Conservation (phyloP, 192 early-diverging fungal species). For the Polychytrium aggregatum region DNA sequence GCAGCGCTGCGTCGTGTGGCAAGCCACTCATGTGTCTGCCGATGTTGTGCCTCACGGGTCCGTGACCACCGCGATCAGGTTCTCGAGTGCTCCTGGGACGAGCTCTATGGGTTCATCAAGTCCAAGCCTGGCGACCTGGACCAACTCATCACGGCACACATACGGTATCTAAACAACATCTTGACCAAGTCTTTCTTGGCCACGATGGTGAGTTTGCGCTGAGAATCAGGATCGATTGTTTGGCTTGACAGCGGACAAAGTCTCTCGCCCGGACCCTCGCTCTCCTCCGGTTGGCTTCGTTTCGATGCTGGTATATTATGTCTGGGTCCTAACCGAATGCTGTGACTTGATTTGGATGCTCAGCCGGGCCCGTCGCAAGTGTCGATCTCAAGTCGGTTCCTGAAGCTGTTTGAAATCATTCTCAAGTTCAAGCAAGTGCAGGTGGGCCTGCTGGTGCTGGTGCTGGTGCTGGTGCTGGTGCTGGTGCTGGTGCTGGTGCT, state of each 20-base stretch:
- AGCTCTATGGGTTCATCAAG: slow-evolving; percentile 46
- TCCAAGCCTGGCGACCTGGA: slow-evolving; percentile 65
- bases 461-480: neutral
- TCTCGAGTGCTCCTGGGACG: slow-evolving; percentile 82
- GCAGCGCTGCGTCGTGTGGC: neutral
- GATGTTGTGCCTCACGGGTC: no score
- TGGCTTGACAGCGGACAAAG: neutral
- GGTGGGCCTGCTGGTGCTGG: slow-evolving; percentile 3
- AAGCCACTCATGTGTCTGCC: neutral
- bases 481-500: neutral
- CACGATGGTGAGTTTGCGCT: neutral
- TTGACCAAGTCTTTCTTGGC: slow-evolving; percentile 51
- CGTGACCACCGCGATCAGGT: slow-evolving; percentile 25
- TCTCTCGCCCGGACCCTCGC: neutral
- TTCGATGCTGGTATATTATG: slow-evolving; percentile 7
- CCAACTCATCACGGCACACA: slow-evolving; percentile 66
- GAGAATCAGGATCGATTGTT: slow-evolving; percentile 2
- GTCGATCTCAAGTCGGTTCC: neutral
- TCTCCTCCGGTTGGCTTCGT: neutral
- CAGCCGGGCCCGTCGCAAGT: no score
- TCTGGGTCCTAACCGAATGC: no score
- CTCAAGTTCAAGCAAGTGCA: slow-evolving; percentile 3
- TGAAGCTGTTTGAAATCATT: slow-evolving; percentile 10
- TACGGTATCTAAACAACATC: slow-evolving; percentile 58
- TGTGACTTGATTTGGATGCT: no score